Evolutionary conservation across 208 protist species (phyloP), one percentile per base, ranked within the genome.

Genomic region (Trypanosoma vivax): DNA sequence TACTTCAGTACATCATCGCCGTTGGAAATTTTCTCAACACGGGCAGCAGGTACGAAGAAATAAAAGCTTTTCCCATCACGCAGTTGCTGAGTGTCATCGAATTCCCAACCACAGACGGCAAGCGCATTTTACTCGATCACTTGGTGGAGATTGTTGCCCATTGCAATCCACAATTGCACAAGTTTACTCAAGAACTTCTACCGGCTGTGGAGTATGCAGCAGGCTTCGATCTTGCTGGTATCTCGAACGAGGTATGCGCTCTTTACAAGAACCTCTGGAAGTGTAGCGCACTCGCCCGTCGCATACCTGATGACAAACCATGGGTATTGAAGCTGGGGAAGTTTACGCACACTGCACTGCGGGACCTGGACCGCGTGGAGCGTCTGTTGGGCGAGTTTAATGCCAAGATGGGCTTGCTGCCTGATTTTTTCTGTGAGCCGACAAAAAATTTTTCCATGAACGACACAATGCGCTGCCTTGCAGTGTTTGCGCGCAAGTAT

Each of bases 1-100:
- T 88, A 61, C 58, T 93, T 13, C 58, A 66, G 28, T 76, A 67
- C 31, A 54, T 88, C 24, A 65, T 93, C 23, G 56, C 72, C 14
- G 47, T 88, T 23, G 83, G 75, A 41, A 93, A 93, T 60, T 76
- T 84, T 52, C 54, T 93, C 21, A 93, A 93, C 64, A 56, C 50
- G 23, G 85, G 85, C 34, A 93, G 74, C 38, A 67, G 68, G 27
- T 87, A 73, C 57, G 65, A 86, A 41, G 75, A 70, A 21, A 79
- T 79, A 10, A 79, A 77, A 50, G 85, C 68, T 14, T 93, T 93
- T 63, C 70, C 74, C 33, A 78, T 90, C 47, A 79, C 79, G 31
- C 70, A 88, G 35, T 51, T 93, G 14, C 60, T 67, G 28, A 62
- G 79, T 29, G 79, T 90, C 47, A 76, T 81, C 41, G 66, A 81